These are phyloP conservation scores for Sanghuangporus sanghuang DNA, from an alignment of 1,284 basidiomycete species.

Conservation along the genomic window DNA sequence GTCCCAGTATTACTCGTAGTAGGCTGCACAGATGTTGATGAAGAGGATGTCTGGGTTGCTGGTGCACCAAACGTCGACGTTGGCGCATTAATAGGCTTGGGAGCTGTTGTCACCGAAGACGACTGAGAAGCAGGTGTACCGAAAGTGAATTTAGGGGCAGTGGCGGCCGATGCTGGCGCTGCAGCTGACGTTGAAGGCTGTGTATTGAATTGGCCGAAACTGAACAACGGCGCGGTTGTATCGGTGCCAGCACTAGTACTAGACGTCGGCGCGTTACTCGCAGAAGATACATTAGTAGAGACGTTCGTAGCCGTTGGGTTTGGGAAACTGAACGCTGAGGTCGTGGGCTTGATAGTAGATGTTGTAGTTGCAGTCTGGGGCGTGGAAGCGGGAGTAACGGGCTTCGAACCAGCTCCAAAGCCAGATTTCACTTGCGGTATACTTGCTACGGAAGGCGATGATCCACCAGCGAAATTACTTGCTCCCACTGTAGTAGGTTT, in stretches of 20 bases:
- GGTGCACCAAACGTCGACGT: neutral
- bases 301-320: neutral
- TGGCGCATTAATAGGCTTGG: neutral
- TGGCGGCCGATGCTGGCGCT: neutral
- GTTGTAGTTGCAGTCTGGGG: neutral
- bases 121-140: neutral
- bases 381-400: neutral
- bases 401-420: slow-evolving; percentile 10
- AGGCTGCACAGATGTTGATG: neutral
- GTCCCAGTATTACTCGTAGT: neutral
- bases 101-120: neutral
- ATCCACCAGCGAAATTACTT: neutral
- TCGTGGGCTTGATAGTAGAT: neutral
- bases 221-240: neutral
- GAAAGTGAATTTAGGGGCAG: neutral
- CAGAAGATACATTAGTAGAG: neutral
- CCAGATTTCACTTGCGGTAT: slow-evolving; percentile 5
- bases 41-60: neutral
- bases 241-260: neutral
- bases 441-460: neutral
- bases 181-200: neutral
- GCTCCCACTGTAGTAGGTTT: neutral
- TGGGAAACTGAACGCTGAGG: slow-evolving; percentile 1
- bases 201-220: neutral
- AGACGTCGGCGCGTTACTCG: neutral